phyloP scores from a whole-genome alignment of 768 basidiomycete species.

The Lentinula aciculospora region DNA sequence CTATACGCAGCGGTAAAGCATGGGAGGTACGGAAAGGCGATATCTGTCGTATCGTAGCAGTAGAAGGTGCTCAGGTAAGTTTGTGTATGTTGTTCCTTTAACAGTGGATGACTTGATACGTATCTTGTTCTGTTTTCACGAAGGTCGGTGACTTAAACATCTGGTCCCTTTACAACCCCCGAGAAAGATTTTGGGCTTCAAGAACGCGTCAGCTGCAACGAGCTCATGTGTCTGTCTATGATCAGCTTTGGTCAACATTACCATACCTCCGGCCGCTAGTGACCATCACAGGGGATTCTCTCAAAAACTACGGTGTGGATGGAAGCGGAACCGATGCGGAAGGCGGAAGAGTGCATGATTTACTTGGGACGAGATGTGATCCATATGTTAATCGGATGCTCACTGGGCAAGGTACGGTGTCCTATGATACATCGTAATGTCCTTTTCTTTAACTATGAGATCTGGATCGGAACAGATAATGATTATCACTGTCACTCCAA shows the following conservation, averaged over 20 bases:
- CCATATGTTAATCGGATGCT: conserved; percentile 18
- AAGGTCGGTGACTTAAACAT: conserved; percentile 16
- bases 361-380: conserved; percentile 19
- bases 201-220: conserved; percentile 18
- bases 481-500: conserved; percentile 20
- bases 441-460: neutral
- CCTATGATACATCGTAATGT: neutral
- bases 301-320: conserved; percentile 12
- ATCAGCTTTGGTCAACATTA: conserved; percentile 19
- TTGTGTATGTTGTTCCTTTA: neutral
- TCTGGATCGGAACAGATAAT: conserved; percentile 5
- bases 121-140: neutral
- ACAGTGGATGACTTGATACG: neutral
- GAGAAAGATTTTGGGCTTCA: conserved; percentile 16
- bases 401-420: neutral
- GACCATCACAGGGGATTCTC: conserved; percentile 15
- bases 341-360: conserved; percentile 17
- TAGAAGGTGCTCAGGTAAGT: conserved; percentile 18
- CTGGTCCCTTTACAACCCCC: conserved; percentile 13
- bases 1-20: conserved; percentile 15
- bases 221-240: conserved; percentile 17
- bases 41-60: conserved; percentile 15
- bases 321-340: conserved; percentile 10
- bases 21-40: conserved; percentile 15
- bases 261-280: conserved; percentile 17